Conservation (phyloP, 306 rosid species). For the Astragalus membranaceus region DNA sequence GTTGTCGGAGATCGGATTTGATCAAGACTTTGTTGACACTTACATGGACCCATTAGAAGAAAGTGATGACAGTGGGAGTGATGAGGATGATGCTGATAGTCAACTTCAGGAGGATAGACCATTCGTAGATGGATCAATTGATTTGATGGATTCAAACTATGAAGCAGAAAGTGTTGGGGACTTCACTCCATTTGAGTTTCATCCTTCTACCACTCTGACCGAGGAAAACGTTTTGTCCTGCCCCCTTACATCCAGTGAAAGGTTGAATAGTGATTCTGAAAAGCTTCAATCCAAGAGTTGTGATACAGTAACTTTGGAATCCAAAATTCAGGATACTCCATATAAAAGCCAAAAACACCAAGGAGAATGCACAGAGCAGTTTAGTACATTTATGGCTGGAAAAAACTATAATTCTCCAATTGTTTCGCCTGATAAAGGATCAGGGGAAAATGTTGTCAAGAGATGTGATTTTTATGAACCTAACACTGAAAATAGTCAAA, state of each 20-base stretch:
- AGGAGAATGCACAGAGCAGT: neutral
- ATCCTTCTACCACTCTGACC: slow-evolving; percentile 3
- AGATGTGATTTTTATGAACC: slow-evolving; percentile 2
- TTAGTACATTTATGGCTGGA: neutral
- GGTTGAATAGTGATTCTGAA: slow-evolving; percentile 6
- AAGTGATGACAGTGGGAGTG: slow-evolving; percentile 38
- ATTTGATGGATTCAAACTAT: slow-evolving; percentile 15
- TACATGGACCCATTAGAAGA: slow-evolving; percentile 68
- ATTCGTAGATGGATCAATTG: slow-evolving; percentile 1
- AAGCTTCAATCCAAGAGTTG: slow-evolving; percentile 12
- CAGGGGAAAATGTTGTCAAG: slow-evolving; percentile 10
- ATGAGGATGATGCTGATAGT: slow-evolving; percentile 18
- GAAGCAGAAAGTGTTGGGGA: slow-evolving; percentile 58
- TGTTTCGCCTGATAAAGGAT: slow-evolving; percentile 11
- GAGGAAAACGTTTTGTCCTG: slow-evolving; percentile 17
- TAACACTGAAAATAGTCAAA: slow-evolving; percentile 8
- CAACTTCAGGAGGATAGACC: slow-evolving; percentile 17
- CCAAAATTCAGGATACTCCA: neutral
- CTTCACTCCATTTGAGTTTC: slow-evolving; percentile 30
- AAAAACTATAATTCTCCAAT: neutral
- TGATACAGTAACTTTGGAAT: slow-evolving; percentile 3
- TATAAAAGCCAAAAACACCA: neutral
- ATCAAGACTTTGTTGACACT: slow-evolving; percentile 54
- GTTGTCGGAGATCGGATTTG: slow-evolving; percentile 47
- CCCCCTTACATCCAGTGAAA: neutral